These are phyloP conservation scores for Golubevia pallescens DNA, from an alignment of 1,284 basidiomycete species.

Conservation along the genomic window DNA sequence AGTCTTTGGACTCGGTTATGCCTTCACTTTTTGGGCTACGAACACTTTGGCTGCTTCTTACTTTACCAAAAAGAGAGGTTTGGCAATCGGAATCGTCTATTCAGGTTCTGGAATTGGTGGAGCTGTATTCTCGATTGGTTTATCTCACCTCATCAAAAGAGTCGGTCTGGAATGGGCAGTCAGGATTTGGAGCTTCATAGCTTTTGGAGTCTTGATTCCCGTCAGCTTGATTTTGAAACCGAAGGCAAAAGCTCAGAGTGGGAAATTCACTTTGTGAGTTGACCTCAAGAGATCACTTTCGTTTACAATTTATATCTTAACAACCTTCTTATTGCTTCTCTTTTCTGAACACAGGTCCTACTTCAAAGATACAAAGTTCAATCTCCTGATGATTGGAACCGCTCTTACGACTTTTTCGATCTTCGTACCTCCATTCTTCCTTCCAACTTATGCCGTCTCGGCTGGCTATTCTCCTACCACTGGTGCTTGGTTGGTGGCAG, in stretches of 20 bases:
- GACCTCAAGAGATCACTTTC: not conserved
- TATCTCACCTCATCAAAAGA: constrained; percentile 31
- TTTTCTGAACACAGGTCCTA: too few relatives aligned
- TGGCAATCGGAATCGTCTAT: constrained; percentile 63
- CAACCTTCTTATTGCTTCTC: too few relatives aligned
- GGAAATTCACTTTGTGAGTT: constrained; percentile 16
- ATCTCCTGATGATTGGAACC: constrained; percentile 48
- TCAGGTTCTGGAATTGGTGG: constrained; percentile 61
- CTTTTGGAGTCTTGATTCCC: constrained; percentile 15
- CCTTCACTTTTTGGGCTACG: not conserved
- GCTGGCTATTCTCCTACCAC: constrained; percentile 39
- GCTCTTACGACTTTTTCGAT: constrained; percentile 62
- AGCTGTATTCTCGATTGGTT: constrained; percentile 44
- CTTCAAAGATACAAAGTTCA: constrained; percentile 55
- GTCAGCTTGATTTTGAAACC: constrained; percentile 19
- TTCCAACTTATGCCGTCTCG: constrained; percentile 60
- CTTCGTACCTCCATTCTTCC: constrained; percentile 64
- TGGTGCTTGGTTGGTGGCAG: constrained; percentile 49
- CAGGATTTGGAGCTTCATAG: constrained; percentile 28
- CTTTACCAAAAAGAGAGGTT: constrained; percentile 50
- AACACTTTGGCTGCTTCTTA: constrained; percentile 30
- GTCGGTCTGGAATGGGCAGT: constrained; percentile 50
- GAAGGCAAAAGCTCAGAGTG: constrained; percentile 14
- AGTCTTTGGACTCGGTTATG: constrained; percentile 28
- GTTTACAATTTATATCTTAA: too few relatives aligned